Percentiles rank a stretch among this genome's conserved stretches.
Evolutionary conservation across 805 yeast species (phyloP).

Genomic region (Myxozyma udenii): DNA sequence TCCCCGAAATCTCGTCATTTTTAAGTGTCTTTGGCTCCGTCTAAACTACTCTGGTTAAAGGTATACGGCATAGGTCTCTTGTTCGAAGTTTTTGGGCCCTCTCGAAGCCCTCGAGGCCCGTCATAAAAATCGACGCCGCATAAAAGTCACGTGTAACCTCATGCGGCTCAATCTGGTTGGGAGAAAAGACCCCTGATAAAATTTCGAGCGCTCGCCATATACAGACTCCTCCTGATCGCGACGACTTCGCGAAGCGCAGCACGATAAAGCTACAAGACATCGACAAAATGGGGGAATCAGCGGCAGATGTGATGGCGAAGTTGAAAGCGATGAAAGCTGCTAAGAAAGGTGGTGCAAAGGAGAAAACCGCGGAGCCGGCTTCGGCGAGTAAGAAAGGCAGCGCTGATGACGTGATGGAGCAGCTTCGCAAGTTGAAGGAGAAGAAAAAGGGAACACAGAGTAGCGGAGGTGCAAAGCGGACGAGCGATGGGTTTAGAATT

Average conservation of each 20-base stretch:
- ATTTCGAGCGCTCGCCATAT: too few species aligned
- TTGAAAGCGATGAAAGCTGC: conserved; percentile 16
- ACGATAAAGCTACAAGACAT: too few species aligned
- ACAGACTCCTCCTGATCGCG: too few species aligned
- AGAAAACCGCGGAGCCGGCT: neutral
- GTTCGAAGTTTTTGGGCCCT: too few species aligned
- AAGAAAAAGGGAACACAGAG: conserved; percentile 1
- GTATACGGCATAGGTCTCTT: neutral
- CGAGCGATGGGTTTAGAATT: conserved; percentile 7
- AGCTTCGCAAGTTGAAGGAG: conserved; percentile 15
- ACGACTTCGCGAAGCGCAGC: too few species aligned
- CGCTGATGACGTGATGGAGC: conserved; percentile 21
- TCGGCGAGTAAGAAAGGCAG: neutral
- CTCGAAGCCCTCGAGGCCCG: too few species aligned
- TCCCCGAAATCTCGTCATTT: conserved; percentile 62
- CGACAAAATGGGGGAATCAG: conserved; percentile 24
- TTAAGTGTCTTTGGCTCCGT: neutral
- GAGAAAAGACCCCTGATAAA: too few species aligned
- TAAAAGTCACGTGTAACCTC: too few species aligned
- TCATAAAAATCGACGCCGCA: too few species aligned
- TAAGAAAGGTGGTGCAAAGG: neutral
- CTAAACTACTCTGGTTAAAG: too few species aligned
- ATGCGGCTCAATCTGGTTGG: too few species aligned
- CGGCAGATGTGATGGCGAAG: conserved; percentile 20
- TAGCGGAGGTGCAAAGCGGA: neutral